A percentile compares a stretch with the other conserved stretches of the same genome.
These are phyloP conservation scores for Malassezia dermatis DNA, from an alignment of 1,284 basidiomycete genomes.

Conservation along the genomic window DNA sequence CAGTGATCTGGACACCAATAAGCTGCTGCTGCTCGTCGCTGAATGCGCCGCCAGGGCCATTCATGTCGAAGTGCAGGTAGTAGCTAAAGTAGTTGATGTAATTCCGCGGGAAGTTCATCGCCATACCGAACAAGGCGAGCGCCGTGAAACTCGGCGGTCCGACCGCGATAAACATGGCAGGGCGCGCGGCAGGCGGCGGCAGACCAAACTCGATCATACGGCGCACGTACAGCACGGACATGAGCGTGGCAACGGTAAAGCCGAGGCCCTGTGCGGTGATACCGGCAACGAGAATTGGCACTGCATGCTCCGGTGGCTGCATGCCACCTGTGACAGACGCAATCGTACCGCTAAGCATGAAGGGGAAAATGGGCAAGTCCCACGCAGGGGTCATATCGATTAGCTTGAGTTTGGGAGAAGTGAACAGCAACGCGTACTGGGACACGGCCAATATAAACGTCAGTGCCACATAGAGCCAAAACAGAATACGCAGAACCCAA, in stretches of 20 bases:
- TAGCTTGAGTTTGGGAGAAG: slow-evolving; percentile 10
- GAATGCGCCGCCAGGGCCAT: neutral
- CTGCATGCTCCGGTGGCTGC: neutral
- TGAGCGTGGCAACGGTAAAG: slow-evolving; percentile 17
- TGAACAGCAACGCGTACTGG: neutral
- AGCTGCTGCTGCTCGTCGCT: neutral
- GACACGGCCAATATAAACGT: neutral
- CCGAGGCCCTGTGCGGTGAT: slow-evolving; percentile 22
- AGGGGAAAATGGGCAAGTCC: slow-evolving; percentile 25
- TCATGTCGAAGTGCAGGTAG: neutral
- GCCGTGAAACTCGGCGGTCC: slow-evolving; percentile 24
- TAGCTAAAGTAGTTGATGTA: neutral
- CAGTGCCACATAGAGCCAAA: neutral
- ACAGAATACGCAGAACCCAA: neutral
- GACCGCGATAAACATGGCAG: slow-evolving; percentile 22
- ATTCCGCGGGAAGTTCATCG: neutral
- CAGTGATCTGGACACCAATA: neutral
- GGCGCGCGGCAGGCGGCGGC: slow-evolving; percentile 11
- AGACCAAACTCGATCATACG: slow-evolving; percentile 20
- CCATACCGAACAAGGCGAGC: slow-evolving; percentile 20
- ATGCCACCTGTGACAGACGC: slow-evolving; percentile 7
- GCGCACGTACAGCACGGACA: slow-evolving; percentile 19
- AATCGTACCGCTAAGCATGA: slow-evolving; percentile 24
- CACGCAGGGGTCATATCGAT: slow-evolving; percentile 21
- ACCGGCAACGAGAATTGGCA: slow-evolving; percentile 18